Evolutionary conservation across 1,139 yeast species (phyloP).

Genomic region (Trichomonascaceae sp.): DNA sequence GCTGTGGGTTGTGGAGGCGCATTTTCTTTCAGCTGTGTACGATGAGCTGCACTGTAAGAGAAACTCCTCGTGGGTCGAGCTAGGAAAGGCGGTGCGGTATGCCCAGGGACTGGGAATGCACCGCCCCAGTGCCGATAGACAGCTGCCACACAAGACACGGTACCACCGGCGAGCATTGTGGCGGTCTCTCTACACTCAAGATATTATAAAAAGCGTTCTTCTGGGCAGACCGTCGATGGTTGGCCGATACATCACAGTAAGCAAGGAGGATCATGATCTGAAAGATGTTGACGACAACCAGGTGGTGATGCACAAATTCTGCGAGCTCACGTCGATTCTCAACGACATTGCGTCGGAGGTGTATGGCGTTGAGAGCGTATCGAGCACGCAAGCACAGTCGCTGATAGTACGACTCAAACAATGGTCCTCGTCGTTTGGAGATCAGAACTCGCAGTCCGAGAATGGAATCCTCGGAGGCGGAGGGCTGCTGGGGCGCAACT

Average conservation of each 20-base stretch:
- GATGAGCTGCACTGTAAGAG: slow-evolving; percentile 30
- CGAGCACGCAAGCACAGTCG: slow-evolving; percentile 5
- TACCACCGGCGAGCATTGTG: slow-evolving; percentile 5
- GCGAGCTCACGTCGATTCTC: slow-evolving; percentile 1
- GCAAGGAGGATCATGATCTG: background rate
- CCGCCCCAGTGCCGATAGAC: slow-evolving; percentile 2
- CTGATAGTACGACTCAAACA: slow-evolving; percentile 1
- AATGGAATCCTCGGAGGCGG: background rate
- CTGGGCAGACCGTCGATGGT: slow-evolving; percentile 6
- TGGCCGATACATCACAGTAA: background rate
- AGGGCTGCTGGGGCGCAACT: slow-evolving; percentile 2
- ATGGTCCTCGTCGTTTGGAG: slow-evolving; percentile 5
- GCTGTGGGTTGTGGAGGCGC: slow-evolving; percentile 33
- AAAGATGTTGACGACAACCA: background rate
- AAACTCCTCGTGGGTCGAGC: slow-evolving; percentile 31
- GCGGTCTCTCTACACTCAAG: slow-evolving; percentile 5
- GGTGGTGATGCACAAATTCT: background rate
- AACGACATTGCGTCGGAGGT: background rate
- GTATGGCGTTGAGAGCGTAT: slow-evolving; percentile 2
- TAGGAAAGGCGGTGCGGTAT: slow-evolving; percentile 23
- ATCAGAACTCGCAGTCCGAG: slow-evolving; percentile 3
- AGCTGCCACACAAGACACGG: slow-evolving; percentile 3
- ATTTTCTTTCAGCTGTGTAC: slow-evolving; percentile 28
- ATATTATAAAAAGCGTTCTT: slow-evolving; percentile 4
- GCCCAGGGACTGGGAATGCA: slow-evolving; percentile 21